Evolutionary conservation across 2,329 filamentous ascomycete genomes (phyloP), one percentile per base, ranked within the genome.

Genomic region (Alternaria solani): DNA sequence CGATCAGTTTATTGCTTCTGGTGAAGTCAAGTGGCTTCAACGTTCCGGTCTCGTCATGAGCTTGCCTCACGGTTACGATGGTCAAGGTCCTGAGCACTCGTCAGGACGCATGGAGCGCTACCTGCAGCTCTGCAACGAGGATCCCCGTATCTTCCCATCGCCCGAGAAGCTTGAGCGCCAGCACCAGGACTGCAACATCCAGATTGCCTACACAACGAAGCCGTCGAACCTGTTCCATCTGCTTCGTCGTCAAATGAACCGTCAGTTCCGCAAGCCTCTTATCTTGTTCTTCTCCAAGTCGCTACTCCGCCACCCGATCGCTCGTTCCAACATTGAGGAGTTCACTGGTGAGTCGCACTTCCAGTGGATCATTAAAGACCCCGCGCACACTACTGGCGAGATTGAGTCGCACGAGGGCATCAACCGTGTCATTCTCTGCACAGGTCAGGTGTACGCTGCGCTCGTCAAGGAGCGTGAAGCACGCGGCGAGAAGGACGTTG

Each of bases 181-280:
- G 82, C 95, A 99, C 84, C 95, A 99, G 84, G 95, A 99, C 83
- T 97, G 93, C 86, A 99, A 99, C 84, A 96, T 99, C 89, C 95
- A 99, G 84, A 91, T 99, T 78, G 93, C 90, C 57, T 97, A 95
- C 85, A 94, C 96, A 88, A 99, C 95, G n/a, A 92, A 91, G 47
- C 95, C 95, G 28, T 87, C 94, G 67, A 99, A 99, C 82, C 81
- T 96, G 78, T 99, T 99, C 90, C 95, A 99, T 82, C 89, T 95
- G 69, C 87, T 99, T 66, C 91, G 95, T 79, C 89, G 95, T 81
- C 95, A 99, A 84, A 97, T 99, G 89, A 94, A 98, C 86, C 89
- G 95, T 75, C 94, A 99, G 79, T 99, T 99, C 91, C 89, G 95
- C 83, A 99, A 99, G 86, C 95, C 95, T 72, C 88, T 99, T 57